Evolutionary conservation across 805 yeast genomes (phyloP).

Genomic region (Yarrowia divulgata): DNA sequence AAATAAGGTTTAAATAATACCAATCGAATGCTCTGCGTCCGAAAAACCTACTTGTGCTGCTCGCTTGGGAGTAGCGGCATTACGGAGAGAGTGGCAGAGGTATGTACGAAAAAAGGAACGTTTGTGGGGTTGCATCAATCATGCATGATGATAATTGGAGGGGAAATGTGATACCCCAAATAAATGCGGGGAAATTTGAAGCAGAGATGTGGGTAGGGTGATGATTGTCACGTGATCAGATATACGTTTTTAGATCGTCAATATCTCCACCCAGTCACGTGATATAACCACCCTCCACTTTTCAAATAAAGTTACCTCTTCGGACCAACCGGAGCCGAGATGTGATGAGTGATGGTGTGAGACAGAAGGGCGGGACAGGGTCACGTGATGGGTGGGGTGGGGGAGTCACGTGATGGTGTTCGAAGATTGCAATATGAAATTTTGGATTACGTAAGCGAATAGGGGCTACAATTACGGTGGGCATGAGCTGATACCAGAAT

Average conservation of each 20-base stretch:
- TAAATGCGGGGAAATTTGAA: no score
- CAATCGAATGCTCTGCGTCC: neutral
- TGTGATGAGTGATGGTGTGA: neutral
- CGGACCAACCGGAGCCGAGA: conserved; percentile 4
- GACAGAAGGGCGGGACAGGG: neutral
- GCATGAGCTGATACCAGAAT: no score
- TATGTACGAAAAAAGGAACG: neutral
- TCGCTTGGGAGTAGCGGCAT: neutral
- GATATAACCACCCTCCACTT: neutral
- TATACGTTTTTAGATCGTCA: no score
- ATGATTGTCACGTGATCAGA: no score
- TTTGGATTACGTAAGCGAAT: no score
- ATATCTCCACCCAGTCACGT: neutral
- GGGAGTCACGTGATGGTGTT: neutral
- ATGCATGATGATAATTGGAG: no score
- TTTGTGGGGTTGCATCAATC: conserved; percentile 19
- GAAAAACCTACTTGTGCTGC: neutral
- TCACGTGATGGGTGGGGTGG: neutral
- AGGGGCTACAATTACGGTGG: no score
- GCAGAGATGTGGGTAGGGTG: no score
- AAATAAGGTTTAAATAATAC: neutral
- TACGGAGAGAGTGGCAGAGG: no score
- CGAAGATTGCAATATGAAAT: no score
- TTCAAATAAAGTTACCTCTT: neutral
- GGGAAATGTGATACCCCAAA: no score